These are phyloP conservation scores for Neophaeococcomyces mojaviensis DNA, from an alignment of 2,329 filamentous ascomycete species.

Conservation along the genomic window DNA sequence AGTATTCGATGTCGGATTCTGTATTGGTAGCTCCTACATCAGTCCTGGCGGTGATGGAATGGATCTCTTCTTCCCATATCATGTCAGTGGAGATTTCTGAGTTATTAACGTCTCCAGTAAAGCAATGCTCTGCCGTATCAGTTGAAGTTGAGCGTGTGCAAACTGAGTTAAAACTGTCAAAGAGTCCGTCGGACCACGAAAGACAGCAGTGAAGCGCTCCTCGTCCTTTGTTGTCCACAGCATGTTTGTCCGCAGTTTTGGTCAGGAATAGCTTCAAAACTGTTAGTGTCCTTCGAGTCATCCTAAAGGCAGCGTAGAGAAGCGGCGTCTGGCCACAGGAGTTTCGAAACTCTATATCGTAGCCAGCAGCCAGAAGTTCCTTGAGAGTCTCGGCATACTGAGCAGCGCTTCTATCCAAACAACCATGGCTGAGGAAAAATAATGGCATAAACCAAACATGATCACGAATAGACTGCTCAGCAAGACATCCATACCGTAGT, in stretches of 20 bases:
- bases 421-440: too few species aligned
- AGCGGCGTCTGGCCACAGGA: background rate
- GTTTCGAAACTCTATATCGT: constrained; percentile 2
- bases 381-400: too few species aligned
- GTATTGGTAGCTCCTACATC: too few species aligned
- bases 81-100: too few species aligned
- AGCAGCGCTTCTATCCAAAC: too few species aligned
- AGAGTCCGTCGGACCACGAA: background rate
- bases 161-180: background rate
- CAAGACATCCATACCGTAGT: too few species aligned
- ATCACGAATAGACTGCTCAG: too few species aligned
- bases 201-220: background rate
- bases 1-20: too few species aligned
- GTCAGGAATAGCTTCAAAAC: background rate
- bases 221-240: background rate
- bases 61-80: too few species aligned
- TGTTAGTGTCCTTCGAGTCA: background rate
- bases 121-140: background rate
- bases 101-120: too few species aligned
- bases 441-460: too few species aligned
- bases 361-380: constrained; percentile 1
- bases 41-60: too few species aligned
- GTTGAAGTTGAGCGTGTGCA: background rate
- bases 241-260: background rate
- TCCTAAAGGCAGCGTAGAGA: background rate